Base-by-base conservation (phyloP, 192 early-diverging fungal genomes). In the Haplosporangium gracile region DNA sequence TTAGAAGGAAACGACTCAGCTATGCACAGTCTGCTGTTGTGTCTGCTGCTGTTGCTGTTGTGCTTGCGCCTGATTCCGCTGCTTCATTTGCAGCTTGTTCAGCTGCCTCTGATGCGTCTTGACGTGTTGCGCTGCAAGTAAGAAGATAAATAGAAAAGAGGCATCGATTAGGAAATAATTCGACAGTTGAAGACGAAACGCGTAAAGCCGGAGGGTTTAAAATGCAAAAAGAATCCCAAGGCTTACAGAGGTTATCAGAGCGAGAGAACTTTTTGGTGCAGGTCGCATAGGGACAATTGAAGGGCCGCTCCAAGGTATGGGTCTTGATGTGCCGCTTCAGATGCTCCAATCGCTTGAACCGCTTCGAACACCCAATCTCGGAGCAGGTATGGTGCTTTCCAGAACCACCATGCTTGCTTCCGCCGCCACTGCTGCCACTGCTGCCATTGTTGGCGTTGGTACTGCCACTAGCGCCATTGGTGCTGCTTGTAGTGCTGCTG, bases 281-380 rank as follows among this genome's bases (percentile, higher is more conserved):
- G 3, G 89, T 73, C 24, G 63, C 26, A 49, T 53, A 85, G 4
- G 83, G 74, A 71, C 92, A 93, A n/a, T 83, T 81, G 82, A 92
- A 93, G 40, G 92, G 92, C 49, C 91, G 82, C 77, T 93, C 92
- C 72, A 91, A 78, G 1, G 92, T 93, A 75, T 93, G 92, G 26
- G 92, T 93, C 72, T 91, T 85, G 51, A 93, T 82, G 70, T 93
- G 92, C 22, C 92, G 88, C 69, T 92, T 92, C 57, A 92, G 70
- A 78, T 93, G 92, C 74, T 93, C 92, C 13, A 93, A 83, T 34
- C 92, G 81, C 78, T 93, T 93, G 72, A 93, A 93, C 0, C 90
- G 75, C 51, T 91, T 89, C 38, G 84, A 85, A 63, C 92, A 93
- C 10, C 81, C 82, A 38, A 75, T 73, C 51, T 91, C 78, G 16